Percentiles rank a stretch among this genome's conserved stretches.
Conservation (phyloP, 176 grass and related monocot species). For the Eragrostis nindensis region DNA sequence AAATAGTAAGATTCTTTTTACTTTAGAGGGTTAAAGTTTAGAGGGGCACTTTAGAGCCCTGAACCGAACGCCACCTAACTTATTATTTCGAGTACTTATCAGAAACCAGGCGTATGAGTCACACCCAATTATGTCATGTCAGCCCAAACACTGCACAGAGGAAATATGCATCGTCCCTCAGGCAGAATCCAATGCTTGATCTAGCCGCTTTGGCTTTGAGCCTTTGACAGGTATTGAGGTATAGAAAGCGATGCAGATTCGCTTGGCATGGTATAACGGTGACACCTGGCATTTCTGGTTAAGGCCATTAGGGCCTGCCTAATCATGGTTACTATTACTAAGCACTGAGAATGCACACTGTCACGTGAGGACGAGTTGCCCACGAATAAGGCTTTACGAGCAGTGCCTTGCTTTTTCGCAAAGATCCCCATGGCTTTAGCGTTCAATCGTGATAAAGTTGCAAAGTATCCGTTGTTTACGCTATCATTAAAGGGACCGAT, state of each 20-base stretch:
- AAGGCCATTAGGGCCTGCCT: neutral
- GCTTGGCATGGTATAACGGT: neutral
- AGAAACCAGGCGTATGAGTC: constrained; percentile 4
- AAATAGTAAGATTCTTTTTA: no score
- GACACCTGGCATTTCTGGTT: constrained; percentile 14
- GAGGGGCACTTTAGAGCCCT: no score
- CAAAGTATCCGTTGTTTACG: constrained; percentile 32
- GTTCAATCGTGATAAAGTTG: constrained; percentile 38
- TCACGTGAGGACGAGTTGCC: constrained; percentile 43
- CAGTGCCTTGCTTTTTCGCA: constrained; percentile 17
- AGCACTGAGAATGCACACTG: neutral
- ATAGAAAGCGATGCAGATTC: constrained; percentile 8
- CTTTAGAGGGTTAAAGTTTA: no score
- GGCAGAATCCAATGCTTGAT: constrained; percentile 18
- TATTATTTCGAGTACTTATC: neutral
- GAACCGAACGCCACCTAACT: no score
- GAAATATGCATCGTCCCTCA: constrained; percentile 9
- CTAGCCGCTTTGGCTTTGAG: constrained; percentile 9
- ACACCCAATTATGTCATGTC: neutral
- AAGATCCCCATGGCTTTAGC: constrained; percentile 38
- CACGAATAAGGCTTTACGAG: constrained; percentile 33
- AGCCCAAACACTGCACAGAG: neutral
- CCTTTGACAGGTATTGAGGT: constrained; percentile 27
- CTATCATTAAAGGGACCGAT: constrained; percentile 10
- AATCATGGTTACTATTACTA: neutral